Evolutionary conservation across 352 stramenopile species (phyloP), one percentile per base, ranked within the genome.

Genomic region (Phytopythium ostracodes): DNA sequence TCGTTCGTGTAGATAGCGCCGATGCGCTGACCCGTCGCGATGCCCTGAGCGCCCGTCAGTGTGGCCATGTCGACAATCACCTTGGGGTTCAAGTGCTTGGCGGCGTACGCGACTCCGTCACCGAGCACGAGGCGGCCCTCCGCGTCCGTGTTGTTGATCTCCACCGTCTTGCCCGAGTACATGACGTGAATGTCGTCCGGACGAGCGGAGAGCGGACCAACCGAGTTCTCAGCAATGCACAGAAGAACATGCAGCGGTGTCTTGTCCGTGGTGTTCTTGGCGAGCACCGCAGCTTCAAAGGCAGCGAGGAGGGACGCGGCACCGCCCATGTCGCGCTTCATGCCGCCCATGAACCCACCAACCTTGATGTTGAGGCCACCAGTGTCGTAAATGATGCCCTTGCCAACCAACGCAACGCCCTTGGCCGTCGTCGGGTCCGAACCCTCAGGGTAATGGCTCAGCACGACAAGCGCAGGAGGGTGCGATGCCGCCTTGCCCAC

Each of bases 81-180:
- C 56, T 87, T 79, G 33, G 88, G 77, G 56, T 95, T 85, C 36
- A 98, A 75, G 73, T 98, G 89, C 61, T 97, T 94, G 40, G 84
- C 90, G 1, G 89, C 93, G 67, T 98, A 98, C 20, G 92, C 92
- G 10, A 98, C 92, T 24, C 90, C 95, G 71, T 99, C 96, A 11
- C 70, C 84, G n/a, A 99, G 74, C 20, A 98, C 94, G 12, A 99
- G 75, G 22, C 96, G 80, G 18, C 95, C 95, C 72, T 99, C 95
- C 10, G 96, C 96, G 71, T 99, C 95, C 43, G 87, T 97, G 73
- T 99, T 99, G 79, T 99, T 99, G 66, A 99, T 91, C 75, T 99
- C 96, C 10, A 98, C 95, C 3, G 92, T 98, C 74, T 98, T 98
- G 56, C 92, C 95, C 57, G 88, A 98, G 74, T 98, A 98, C 66